phyloP scores from a whole-genome alignment of 306 rosid genomes.

The Citrullus colocynthis region DNA sequence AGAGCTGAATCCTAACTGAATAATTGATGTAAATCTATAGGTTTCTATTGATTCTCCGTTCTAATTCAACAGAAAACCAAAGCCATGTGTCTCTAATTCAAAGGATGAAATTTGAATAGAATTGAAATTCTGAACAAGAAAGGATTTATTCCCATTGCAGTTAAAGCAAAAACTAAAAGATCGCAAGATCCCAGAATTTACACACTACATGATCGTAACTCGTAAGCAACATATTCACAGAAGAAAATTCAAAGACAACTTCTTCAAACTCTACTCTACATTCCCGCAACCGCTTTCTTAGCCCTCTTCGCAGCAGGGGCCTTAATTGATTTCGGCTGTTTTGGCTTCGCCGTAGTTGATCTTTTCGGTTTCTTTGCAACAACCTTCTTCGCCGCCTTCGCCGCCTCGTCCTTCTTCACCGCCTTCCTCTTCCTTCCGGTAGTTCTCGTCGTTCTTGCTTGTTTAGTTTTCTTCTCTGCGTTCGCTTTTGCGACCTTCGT shows the following conservation, averaged over 20 bases:
- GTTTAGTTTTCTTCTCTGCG: conserved; percentile 12
- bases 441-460: background rate
- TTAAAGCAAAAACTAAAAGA: background rate
- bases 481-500: conserved; percentile 9
- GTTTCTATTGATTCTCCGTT: background rate
- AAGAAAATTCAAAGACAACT: background rate
- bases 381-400: conserved; percentile 13
- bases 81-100: background rate
- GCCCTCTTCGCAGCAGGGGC: conserved; percentile 47
- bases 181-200: background rate
- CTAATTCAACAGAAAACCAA: background rate
- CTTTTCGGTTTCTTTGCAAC: conserved; percentile 30
- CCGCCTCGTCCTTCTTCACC: conserved; percentile 7
- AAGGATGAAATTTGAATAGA: background rate
- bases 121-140: background rate
- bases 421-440: conserved; percentile 12
- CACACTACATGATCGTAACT: background rate
- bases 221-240: background rate
- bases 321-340: conserved; percentile 60
- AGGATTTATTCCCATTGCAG: background rate
- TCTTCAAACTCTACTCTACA: background rate
- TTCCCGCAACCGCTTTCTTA: conserved; percentile 27
- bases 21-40: background rate
- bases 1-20: background rate
- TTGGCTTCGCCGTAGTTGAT: conserved; percentile 45